Percentiles rank a stretch among this genome's conserved stretches.
Evolutionary conservation across 768 basidiomycete genomes (phyloP).

Genomic region (Russula virescens): DNA sequence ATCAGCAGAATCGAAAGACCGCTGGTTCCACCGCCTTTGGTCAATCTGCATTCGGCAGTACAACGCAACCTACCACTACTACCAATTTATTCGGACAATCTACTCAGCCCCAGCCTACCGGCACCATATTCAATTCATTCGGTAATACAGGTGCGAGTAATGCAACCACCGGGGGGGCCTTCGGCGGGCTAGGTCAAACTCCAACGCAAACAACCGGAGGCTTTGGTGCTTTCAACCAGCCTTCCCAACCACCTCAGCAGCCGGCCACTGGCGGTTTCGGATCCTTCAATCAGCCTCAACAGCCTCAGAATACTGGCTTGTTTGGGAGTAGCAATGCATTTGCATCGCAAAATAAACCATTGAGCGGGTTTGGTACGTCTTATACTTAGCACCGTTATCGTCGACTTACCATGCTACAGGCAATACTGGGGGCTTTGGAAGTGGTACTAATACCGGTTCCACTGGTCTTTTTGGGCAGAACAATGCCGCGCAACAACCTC

Average conservation of each 20-base stretch:
- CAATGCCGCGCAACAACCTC: constrained; percentile 31
- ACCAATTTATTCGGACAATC: constrained; percentile 31
- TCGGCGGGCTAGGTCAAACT: constrained; percentile 29
- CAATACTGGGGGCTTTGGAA: constrained; percentile 16
- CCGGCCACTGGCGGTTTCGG: constrained; percentile 29
- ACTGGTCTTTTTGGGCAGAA: constrained; percentile 29
- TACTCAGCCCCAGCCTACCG: constrained; percentile 30
- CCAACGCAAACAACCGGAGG: constrained; percentile 23
- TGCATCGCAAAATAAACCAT: constrained; percentile 31
- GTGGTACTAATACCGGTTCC: constrained; percentile 13
- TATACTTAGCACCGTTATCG: not conserved
- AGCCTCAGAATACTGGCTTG: constrained; percentile 24
- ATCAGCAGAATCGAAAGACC: constrained; percentile 42
- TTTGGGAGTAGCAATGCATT: constrained; percentile 32
- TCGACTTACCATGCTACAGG: constrained; percentile 15
- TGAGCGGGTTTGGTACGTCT: constrained; percentile 24
- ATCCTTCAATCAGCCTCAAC: constrained; percentile 33
- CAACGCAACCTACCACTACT: constrained; percentile 25
- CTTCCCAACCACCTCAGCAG: constrained; percentile 27
- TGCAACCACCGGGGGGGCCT: constrained; percentile 25
- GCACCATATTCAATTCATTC: constrained; percentile 28
- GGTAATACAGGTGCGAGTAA: constrained; percentile 27
- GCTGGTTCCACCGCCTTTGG: constrained; percentile 33
- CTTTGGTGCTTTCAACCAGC: constrained; percentile 29
- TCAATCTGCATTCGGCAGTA: constrained; percentile 31